Evolutionary conservation across 2,329 filamentous ascomycete species (phyloP), one percentile per base, ranked within the genome.

Genomic region (Neurospora sp.): DNA sequence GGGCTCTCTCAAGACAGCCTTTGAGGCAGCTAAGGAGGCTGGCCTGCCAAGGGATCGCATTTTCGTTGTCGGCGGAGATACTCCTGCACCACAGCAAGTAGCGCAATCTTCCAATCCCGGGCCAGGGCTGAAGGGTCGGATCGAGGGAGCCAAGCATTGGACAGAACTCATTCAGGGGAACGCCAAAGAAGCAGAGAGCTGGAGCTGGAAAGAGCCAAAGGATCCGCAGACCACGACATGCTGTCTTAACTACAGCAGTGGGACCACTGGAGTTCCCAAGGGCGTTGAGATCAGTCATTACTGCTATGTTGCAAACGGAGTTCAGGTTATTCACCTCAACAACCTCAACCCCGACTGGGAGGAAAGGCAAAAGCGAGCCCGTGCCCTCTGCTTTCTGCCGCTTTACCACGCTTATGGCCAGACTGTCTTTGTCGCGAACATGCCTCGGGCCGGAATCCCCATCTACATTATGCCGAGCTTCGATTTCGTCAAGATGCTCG

Each of bases 251-350:
- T 96, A 95, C 80, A 91, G 88, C 73, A 90, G 87, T 38, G 89
- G 92, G 11, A 94, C 91, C 1, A 96, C 93, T 0, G 93, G 93
- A 7, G 84, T 93, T 4, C 92, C 93, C 10, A 96, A 96, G 78
- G 93, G 93, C 11, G 93, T 96, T 15, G 89, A 91, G 79, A 91
- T 96, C 73, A 88, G 89, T n/a, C 93, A 96, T 79, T 82, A 84
- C 71, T 91, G 93, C 74, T 92, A 93, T 76, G 86, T 93, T 62
- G 85, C 91, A 72, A 95, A 95, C 77, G 86, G 88, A 73, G 75
- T 82, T 15, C 88, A 91, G 71, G 86, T 88, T 17, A 82, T 85
- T n/a, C 80, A 83, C 73, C 78, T 87, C 28, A 74, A 77, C 2
- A 74, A 80, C 11, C 77, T 84, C 33, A 78, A 84, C n/a, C 81